These are phyloP conservation scores for Hypsizygus marmoreus DNA, from an alignment of 768 basidiomycete genomes.

Conservation along the genomic window DNA sequence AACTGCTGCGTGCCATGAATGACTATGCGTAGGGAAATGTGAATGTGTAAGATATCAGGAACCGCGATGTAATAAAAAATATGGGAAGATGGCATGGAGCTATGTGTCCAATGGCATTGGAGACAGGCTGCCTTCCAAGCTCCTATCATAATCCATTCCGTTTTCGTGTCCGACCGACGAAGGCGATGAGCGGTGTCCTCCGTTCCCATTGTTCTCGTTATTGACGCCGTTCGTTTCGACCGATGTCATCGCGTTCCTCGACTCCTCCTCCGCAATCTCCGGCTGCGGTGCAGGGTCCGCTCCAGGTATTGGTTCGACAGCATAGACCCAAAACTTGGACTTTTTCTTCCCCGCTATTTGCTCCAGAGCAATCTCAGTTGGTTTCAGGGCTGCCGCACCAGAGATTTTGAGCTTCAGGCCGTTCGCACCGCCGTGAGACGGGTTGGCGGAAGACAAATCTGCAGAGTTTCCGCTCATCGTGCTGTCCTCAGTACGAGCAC, in stretches of 20 bases:
- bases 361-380: conserved; percentile 74
- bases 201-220: conserved; percentile 13
- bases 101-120: conserved; percentile 41
- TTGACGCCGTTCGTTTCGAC: conserved; percentile 7
- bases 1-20: conserved; percentile 5
- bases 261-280: conserved; percentile 15
- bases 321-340: conserved; percentile 89
- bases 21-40: conserved; percentile 8
- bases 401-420: conserved; percentile 50
- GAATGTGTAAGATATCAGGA: conserved; percentile 3
- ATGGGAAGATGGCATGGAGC: conserved; percentile 16
- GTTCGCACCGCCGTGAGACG: conserved; percentile 29
- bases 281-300: conserved; percentile 28
- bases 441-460: conserved; percentile 36
- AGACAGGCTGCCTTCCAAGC: conserved; percentile 44
- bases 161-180: conserved; percentile 9
- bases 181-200: conserved; percentile 6
- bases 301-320: conserved; percentile 67
- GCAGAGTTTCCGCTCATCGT: conserved; percentile 57
- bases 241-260: conserved; percentile 12
- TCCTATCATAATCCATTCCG: conserved; percentile 31
- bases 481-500: conserved; percentile 79
- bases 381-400: conserved; percentile 68
- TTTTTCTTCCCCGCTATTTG: conserved; percentile 78
- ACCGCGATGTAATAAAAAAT: conserved; percentile 1